A percentile compares a stretch with the other conserved stretches of the same genome.
Conservation (phyloP, 768 basidiomycete genomes). For the Pulveroboletus ravenelii region DNA sequence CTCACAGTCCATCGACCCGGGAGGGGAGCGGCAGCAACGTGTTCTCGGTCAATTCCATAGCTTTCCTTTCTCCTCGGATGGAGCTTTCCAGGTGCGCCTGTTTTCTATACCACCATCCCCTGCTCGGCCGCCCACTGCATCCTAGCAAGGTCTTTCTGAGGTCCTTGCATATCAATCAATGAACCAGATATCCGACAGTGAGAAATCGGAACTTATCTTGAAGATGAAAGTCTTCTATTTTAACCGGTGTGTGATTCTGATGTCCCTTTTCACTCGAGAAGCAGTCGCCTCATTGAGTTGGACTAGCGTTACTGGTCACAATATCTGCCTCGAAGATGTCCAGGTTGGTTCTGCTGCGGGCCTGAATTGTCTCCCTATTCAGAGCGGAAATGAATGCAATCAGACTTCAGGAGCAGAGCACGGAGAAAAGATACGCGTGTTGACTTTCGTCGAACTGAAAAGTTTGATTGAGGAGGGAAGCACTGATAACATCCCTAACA, state of each 20-base stretch:
- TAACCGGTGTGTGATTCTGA: conserved; percentile 43
- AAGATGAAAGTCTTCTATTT: conserved; percentile 68
- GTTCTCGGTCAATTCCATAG: conserved; percentile 31
- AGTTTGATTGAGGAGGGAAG: conserved; percentile 66
- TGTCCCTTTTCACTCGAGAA: conserved; percentile 23
- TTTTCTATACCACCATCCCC: background rate
- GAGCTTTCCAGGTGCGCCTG: conserved; percentile 51
- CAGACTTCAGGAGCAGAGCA: conserved; percentile 6
- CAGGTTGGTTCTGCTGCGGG: conserved; percentile 10
- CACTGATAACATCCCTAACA: conserved; percentile 73
- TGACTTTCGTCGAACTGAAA: conserved; percentile 67
- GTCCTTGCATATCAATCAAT: conserved; percentile 44
- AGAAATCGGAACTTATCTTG: conserved; percentile 45
- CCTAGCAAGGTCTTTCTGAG: conserved; percentile 62
- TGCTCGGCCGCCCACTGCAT: background rate
- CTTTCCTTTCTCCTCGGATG: conserved; percentile 55
- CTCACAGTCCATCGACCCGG: conserved; percentile 11
- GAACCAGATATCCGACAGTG: conserved; percentile 32
- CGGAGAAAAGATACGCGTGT: conserved; percentile 36
- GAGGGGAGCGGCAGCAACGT: conserved; percentile 16
- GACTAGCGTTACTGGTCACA: conserved; percentile 28
- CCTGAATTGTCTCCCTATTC: conserved; percentile 7
- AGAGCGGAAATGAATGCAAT: conserved; percentile 20
- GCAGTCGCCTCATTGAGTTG: conserved; percentile 21
- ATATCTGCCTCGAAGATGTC: conserved; percentile 29